Percentiles rank a stretch among this genome's conserved stretches.
These are phyloP conservation scores for Xylaria sp. DNA, from an alignment of 2,329 filamentous ascomycete species.

Conservation along the genomic window DNA sequence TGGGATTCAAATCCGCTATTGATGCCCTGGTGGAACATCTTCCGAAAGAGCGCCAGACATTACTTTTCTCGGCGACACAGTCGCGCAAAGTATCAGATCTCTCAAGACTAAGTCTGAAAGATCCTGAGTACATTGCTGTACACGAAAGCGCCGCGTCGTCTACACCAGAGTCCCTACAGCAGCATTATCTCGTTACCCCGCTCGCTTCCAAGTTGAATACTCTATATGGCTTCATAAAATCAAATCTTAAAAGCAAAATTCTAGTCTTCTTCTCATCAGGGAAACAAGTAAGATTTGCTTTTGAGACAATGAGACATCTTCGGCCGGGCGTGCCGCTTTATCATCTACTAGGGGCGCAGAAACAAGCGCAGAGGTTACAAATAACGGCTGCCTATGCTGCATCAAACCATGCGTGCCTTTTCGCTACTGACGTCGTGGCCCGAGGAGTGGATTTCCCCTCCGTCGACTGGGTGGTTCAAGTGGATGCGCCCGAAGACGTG, in stretches of 20 bases:
- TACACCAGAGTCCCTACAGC: conserved; percentile 85
- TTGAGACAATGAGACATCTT: conserved; percentile 90
- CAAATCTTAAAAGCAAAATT: conserved; percentile 92
- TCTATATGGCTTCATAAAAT: conserved; percentile 90
- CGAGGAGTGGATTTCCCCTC: conserved; percentile 95
- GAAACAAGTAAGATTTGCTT: conserved; percentile 94
- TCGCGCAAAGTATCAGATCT: conserved; percentile 94
- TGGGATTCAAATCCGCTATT: conserved; percentile 91
- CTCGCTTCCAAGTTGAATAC: conserved; percentile 91
- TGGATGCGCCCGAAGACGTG: conserved; percentile 95
- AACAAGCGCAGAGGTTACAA: conserved; percentile 87
- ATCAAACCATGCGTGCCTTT: conserved; percentile 86
- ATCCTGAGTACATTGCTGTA: conserved; percentile 95
- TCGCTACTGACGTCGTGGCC: conserved; percentile 95
- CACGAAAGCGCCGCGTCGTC: conserved; percentile 84
- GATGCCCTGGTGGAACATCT: conserved; percentile 95
- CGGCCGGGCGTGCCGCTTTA: conserved; percentile 94
- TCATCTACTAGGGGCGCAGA: conserved; percentile 79
- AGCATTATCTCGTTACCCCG: conserved; percentile 90
- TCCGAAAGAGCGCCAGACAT: conserved; percentile 84
- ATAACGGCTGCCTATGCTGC: conserved; percentile 86
- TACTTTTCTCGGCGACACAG: conserved; percentile 96
- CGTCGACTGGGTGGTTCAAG: conserved; percentile 98
- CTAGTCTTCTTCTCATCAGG: conserved; percentile 95
- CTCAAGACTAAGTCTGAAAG: conserved; percentile 84